Base-by-base conservation (phyloP, 164 flowering plant species). In the Liriodendron chinense region DNA sequence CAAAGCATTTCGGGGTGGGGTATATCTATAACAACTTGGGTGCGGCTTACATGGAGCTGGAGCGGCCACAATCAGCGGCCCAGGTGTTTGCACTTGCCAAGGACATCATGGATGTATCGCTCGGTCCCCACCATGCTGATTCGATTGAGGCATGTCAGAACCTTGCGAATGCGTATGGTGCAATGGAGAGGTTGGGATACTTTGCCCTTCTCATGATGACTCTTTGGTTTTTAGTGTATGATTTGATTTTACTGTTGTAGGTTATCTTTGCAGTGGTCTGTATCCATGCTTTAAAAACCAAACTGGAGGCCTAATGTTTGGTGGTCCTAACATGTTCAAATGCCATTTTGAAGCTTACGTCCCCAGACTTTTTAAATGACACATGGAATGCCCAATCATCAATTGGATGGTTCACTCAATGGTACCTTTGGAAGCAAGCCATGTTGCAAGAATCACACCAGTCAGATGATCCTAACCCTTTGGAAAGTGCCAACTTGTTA, bases 11-110 rank as follows among this genome's bases (percentile, higher is more conserved):
- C 85, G 96, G 96, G 28, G 89, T 95, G 23, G 99, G 94, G 6
- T 95, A 95, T 82, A 91, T 95, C 21, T 93, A 92, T 79, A 92
- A 91, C 82, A 95, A 95, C 81, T 78, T 93, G 83, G 99, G 99
- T 18, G 96, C 98, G 2, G 98, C 97, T 7, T 95, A 93, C 83
- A 72, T 95, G 82, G 98, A 95, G 80, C 77, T 95, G 47, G 96
- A 89, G 18, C 87, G 96, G 72, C 96, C 96, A 62, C 91, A 95
- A 71, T 88, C 96, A 3, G 98, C 97, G 72, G 98, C 94, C 20
- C 96, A 93, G 81, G 87, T 90, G 90, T 95, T 95, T 87, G 96
- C 93, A 43, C 80, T 87, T 59, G 97, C 99, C 10, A 95, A 91
- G 82, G 98, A 93, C 16, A 88, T 95, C 67, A 91, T 95, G 97